Conservation (phyloP, 768 basidiomycete genomes). For the Termitomyces sp. region DNA sequence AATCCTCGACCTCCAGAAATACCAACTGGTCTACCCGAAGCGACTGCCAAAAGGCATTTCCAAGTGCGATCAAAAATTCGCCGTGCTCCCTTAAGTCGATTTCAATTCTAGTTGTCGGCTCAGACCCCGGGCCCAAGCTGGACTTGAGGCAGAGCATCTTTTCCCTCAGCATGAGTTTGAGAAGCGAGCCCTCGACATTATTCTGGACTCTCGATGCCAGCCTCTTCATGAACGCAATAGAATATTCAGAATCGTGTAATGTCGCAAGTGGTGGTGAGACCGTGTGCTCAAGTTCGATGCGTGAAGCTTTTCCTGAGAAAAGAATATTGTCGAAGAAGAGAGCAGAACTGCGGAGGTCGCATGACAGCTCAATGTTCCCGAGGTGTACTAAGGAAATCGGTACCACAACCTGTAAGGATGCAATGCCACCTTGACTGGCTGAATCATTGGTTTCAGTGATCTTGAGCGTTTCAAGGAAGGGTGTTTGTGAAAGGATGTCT, state of each 20-base stretch:
- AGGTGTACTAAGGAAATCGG: neutral
- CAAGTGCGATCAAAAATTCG: neutral
- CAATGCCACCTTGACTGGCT: neutral
- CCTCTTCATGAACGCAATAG: neutral
- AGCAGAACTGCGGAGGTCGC: neutral
- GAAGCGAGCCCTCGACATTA: neutral
- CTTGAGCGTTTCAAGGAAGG: neutral
- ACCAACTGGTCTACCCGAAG: neutral
- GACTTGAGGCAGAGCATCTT: neutral
- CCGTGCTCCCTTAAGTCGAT: neutral
- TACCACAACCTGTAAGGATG: neutral
- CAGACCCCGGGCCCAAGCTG: neutral
- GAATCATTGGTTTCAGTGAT: neutral
- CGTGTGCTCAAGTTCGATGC: neutral
- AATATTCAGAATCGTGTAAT: neutral
- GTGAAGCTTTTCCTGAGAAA: neutral
- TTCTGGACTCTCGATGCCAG: neutral
- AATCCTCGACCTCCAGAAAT: neutral
- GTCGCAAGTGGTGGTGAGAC: neutral
- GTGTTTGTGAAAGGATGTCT: neutral
- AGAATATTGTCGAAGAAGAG: neutral
- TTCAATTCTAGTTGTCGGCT: neutral
- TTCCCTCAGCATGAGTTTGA: neutral
- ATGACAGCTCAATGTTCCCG: neutral
- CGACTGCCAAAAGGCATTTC: slow-evolving; percentile 3